Evolutionary conservation across 768 basidiomycete species (phyloP).

Genomic region (Amylocystis lapponica): DNA sequence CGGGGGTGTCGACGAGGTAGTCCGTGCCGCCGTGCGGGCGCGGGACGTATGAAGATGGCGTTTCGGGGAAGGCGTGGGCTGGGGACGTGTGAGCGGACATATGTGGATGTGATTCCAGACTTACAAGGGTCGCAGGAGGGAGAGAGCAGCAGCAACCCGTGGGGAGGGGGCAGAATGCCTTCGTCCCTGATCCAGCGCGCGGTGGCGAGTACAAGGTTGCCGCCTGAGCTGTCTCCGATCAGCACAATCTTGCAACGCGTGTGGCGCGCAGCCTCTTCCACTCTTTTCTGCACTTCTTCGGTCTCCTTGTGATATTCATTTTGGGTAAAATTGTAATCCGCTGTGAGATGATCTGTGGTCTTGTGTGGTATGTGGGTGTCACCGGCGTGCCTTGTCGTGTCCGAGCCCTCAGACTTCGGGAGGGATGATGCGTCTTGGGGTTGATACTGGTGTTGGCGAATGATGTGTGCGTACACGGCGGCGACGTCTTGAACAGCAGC

Average conservation of each 20-base stretch:
- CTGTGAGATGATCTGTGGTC: slow-evolving; percentile 2
- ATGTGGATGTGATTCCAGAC: too few species aligned
- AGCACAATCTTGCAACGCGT: slow-evolving; percentile 34
- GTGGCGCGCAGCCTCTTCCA: slow-evolving; percentile 9
- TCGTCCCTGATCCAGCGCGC: slow-evolving; percentile 52
- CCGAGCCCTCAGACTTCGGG: neutral
- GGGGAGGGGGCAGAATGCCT: slow-evolving; percentile 36
- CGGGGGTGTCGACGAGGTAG: slow-evolving; percentile 49
- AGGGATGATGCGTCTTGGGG: neutral
- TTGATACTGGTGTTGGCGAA: slow-evolving; percentile 20
- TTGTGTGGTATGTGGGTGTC: too few species aligned
- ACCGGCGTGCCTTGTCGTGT: neutral
- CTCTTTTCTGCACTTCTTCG: slow-evolving; percentile 6
- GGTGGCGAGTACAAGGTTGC: slow-evolving; percentile 46
- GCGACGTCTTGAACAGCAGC: slow-evolving; percentile 49
- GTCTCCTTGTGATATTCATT: slow-evolving; percentile 6
- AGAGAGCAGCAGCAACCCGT: slow-evolving; percentile 43
- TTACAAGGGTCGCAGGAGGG: slow-evolving; percentile 32
- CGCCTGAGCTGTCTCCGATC: slow-evolving; percentile 51
- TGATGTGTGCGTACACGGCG: slow-evolving; percentile 43
- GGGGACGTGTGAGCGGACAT: slow-evolving; percentile 10
- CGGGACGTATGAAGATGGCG: slow-evolving; percentile 42
- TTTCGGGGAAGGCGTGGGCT: slow-evolving; percentile 44
- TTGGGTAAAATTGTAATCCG: neutral
- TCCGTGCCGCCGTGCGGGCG: slow-evolving; percentile 44